phyloP scores from a whole-genome alignment of 345 rosid genomes.

The Diplotaxis tenuifolia region DNA sequence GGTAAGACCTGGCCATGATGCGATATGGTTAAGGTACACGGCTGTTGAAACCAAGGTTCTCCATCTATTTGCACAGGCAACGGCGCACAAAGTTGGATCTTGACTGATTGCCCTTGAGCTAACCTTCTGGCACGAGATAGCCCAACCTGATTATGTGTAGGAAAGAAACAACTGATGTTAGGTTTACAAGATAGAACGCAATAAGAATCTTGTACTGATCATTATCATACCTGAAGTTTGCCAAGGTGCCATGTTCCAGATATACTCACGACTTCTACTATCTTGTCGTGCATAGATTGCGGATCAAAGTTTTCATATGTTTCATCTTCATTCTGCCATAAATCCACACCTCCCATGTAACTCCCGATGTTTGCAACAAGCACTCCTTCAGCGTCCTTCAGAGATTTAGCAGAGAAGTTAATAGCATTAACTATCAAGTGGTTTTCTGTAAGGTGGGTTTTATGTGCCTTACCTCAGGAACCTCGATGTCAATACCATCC shows the following conservation, averaged over 20 bases:
- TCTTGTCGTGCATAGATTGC: conserved; percentile 87
- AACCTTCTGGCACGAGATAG: conserved; percentile 91
- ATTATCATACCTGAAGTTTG: conserved; percentile 68
- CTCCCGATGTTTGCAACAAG: conserved; percentile 93
- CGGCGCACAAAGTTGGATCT: conserved; percentile 75
- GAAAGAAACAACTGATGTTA: not conserved
- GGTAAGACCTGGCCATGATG: conserved; percentile 98
- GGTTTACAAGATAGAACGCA: not conserved
- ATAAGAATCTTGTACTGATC: not conserved
- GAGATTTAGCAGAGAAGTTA: conserved; percentile 14
- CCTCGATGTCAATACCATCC: conserved; percentile 79
- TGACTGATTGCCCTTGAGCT: conserved; percentile 91
- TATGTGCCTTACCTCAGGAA: conserved; percentile 70
- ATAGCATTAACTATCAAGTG: not conserved
- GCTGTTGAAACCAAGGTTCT: conserved; percentile 92
- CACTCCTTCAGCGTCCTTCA: conserved; percentile 87
- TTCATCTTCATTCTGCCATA: conserved; percentile 92
- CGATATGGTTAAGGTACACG: conserved; percentile 70
- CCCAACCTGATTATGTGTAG: conserved; percentile 58
- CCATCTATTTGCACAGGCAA: conserved; percentile 95
- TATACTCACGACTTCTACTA: conserved; percentile 84
- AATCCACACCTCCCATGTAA: conserved; percentile 94
- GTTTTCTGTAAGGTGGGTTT: not conserved
- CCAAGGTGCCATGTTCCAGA: conserved; percentile 98
- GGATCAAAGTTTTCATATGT: conserved; percentile 72